phyloP scores from a whole-genome alignment of 2,329 filamentous ascomycete genomes.

The Fusarium xyrophilum region DNA sequence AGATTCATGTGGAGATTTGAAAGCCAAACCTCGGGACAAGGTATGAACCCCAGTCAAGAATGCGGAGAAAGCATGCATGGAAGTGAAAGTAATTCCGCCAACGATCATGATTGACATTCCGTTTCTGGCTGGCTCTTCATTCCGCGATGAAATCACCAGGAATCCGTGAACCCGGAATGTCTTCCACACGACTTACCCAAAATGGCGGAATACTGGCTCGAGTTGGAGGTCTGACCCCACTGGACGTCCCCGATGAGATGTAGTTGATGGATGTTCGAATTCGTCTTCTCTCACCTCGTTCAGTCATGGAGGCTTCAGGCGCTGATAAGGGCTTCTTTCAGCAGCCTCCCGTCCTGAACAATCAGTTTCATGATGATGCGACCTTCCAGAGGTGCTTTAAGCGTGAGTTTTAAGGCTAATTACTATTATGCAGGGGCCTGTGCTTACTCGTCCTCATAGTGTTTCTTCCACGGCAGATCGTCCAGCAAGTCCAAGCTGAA shows the following conservation, averaged over 20 bases:
- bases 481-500: conserved; percentile 51
- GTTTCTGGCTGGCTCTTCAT: neutral
- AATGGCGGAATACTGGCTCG: neutral
- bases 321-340: conserved; percentile 64
- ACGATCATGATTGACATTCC: neutral
- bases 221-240: conserved; percentile 26
- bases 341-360: conserved; percentile 56
- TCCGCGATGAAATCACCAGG: neutral
- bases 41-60: neutral
- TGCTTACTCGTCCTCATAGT: conserved; percentile 46
- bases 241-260: conserved; percentile 12
- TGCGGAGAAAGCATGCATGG: neutral
- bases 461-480: conserved; percentile 54
- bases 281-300: neutral
- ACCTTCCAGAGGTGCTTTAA: conserved; percentile 60
- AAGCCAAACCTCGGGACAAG: neutral
- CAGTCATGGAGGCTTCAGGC: conserved; percentile 53
- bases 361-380: conserved; percentile 64
- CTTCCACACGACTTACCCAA: neutral
- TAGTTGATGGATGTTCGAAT: conserved; percentile 19
- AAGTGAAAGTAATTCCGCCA: neutral
- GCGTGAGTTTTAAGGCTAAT: conserved; percentile 47
- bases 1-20: neutral
- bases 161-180: neutral
- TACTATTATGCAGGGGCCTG: too few relatives aligned